A percentile compares a stretch with the other conserved stretches of the same genome.
Evolutionary conservation across 1,139 yeast species (phyloP).

Genomic region (Geotrichum klebahnii): DNA sequence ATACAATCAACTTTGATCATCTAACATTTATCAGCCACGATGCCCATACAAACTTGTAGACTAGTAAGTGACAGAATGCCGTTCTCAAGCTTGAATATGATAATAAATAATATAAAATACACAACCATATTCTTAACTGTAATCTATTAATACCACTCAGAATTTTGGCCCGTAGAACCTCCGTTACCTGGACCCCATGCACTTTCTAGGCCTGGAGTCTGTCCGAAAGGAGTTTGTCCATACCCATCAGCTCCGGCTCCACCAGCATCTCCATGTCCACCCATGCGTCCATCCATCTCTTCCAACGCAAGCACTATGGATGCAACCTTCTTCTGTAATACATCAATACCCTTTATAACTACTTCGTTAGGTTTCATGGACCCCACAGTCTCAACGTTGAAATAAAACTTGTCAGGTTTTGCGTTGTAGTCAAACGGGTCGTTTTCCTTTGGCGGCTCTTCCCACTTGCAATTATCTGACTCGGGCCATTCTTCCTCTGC

Average conservation of each 20-base stretch:
- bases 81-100: no score
- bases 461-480: slow-evolving; percentile 86
- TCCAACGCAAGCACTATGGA: slow-evolving; percentile 80
- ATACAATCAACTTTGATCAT: no score
- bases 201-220: slow-evolving; percentile 14
- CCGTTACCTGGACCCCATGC: slow-evolving; percentile 15
- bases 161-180: slow-evolving; percentile 6
- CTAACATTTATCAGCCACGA: no score
- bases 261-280: slow-evolving; percentile 8
- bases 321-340: slow-evolving; percentile 85
- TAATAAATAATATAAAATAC: no score
- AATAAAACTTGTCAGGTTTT: slow-evolving; percentile 71
- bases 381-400: slow-evolving; percentile 91
- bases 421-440: slow-evolving; percentile 85
- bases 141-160: slow-evolving; percentile 15
- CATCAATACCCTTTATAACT: slow-evolving; percentile 73
- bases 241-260: slow-evolving; percentile 15
- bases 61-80: no score
- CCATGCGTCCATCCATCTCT: slow-evolving; percentile 32
- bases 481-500: slow-evolving; percentile 91
- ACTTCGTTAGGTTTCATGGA: slow-evolving; percentile 85
- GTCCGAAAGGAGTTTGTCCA: slow-evolving; percentile 19
- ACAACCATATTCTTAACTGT: no score
- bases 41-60: no score
- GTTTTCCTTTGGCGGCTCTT: slow-evolving; percentile 88